Base-by-base conservation (phyloP, 768 basidiomycete species). In the Boletus insuetus region DNA sequence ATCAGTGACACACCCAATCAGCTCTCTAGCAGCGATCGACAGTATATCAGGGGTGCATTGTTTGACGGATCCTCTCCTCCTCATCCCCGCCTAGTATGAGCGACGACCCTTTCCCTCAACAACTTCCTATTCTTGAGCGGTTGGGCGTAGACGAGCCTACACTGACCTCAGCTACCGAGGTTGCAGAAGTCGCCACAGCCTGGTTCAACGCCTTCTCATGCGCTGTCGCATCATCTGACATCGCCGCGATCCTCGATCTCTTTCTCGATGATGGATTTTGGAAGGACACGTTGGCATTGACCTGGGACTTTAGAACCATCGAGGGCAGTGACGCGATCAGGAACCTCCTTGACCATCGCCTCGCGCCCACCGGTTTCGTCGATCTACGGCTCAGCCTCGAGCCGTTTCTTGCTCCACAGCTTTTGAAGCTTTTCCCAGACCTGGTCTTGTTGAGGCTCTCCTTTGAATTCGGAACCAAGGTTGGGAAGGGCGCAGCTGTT, bases 291-390 rank as follows among this genome's bases (percentile, higher is more conserved):
- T 67, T 82, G 13, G 73, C 79, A 0, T 58, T 85, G 9, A 85
- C 84, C 2, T 82, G 78, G 77, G 77, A 81, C 61, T 79, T 85
- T 54, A 75, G 79, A 34, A 78, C 79, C 1, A 75, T 82, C 60
- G 67, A 71, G 29, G 78, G 75, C 9, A 64, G 59, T 11, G 61
- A 66, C 16, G 66, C 70, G 17, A 75, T 83, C 63, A 64, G 54
- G 22, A 54, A 66, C 16, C 76, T 79, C 56, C 70, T 80, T 29
- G 51, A 55, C 3, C 76, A 76, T 60, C 75, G 40, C 37, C 66
- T 70, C 43, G 57, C 13, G 29, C 53, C 59, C 6, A 67, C 66
- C 1, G 60, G 61, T 31, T 29, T 63, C 2, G 42, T 39, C 4
- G 54, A 54, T 43, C 57, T 65, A 6, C 26, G 13, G 35, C 34